A percentile compares a stretch with the other conserved stretches of the same genome.
Conservation (phyloP, 768 basidiomycete genomes). For the Termitomyces sp. region DNA sequence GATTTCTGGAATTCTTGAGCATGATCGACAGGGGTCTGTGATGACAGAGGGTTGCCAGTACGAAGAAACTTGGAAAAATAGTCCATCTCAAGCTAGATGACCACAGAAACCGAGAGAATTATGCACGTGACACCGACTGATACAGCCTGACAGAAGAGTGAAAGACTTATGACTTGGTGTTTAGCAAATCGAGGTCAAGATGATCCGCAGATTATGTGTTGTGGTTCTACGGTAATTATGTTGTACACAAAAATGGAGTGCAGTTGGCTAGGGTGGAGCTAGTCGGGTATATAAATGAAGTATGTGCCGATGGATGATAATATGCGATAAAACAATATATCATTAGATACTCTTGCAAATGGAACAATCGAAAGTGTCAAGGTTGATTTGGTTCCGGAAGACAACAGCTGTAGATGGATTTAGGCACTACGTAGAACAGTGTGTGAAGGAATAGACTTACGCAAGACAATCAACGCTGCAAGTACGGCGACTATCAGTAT, state of each 20-base stretch:
- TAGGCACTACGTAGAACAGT: not conserved
- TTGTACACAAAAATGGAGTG: slow-evolving; percentile 19
- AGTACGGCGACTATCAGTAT: slow-evolving; percentile 69
- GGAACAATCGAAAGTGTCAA: slow-evolving; percentile 62
- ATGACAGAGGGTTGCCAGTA: slow-evolving; percentile 35
- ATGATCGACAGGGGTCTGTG: slow-evolving; percentile 60
- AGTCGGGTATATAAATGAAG: slow-evolving; percentile 19
- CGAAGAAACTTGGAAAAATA: slow-evolving; percentile 83
- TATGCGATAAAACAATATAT: slow-evolving; percentile 32
- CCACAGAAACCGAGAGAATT: not conserved
- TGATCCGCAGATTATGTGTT: slow-evolving; percentile 11
- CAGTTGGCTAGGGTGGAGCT: slow-evolving; percentile 13
- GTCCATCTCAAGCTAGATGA: slow-evolving; percentile 47
- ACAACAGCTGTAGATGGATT: slow-evolving; percentile 53
- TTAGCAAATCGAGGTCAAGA: not conserved
- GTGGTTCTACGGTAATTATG: slow-evolving; percentile 18
- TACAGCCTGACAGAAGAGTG: no score
- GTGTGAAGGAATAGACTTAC: slow-evolving; percentile 43
- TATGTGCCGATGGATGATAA: slow-evolving; percentile 7
- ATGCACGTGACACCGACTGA: not conserved
- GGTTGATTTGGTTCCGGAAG: slow-evolving; percentile 70
- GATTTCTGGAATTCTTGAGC: slow-evolving; percentile 71
- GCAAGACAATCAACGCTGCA: slow-evolving; percentile 78
- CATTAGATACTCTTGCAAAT: slow-evolving; percentile 84
- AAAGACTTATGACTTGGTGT: not conserved